Percentiles rank a stretch among this genome's conserved stretches.
Evolutionary conservation across 805 yeast genomes (phyloP).

Genomic region (Jamesozyma rosinii): DNA sequence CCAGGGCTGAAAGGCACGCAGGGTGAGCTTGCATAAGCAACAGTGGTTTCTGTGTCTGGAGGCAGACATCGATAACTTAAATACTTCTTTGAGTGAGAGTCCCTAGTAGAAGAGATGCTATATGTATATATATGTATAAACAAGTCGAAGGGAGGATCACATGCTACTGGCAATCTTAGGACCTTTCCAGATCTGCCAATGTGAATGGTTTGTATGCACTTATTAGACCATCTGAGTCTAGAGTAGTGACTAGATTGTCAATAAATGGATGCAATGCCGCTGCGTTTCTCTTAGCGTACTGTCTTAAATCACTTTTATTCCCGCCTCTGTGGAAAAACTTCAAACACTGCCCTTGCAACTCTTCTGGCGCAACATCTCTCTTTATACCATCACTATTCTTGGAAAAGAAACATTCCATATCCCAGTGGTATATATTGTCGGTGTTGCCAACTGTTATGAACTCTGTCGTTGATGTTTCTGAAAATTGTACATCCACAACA

Average conservation of each 20-base stretch:
- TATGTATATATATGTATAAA: too few species aligned
- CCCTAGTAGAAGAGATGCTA: too few species aligned
- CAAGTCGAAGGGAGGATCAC: too few species aligned
- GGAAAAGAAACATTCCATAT: slow-evolving; percentile 32
- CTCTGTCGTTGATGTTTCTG: slow-evolving; percentile 24
- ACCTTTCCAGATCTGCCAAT: slow-evolving; percentile 2
- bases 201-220: slow-evolving; percentile 23
- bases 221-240: slow-evolving; percentile 22
- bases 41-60: too few species aligned
- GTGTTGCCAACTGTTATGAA: slow-evolving; percentile 27
- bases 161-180: not conserved
- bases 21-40: too few species aligned
- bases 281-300: slow-evolving; percentile 17
- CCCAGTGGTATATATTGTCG: slow-evolving; percentile 31
- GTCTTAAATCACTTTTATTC: slow-evolving; percentile 15
- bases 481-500: slow-evolving; percentile 27
- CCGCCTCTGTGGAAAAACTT: slow-evolving; percentile 27
- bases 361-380: slow-evolving; percentile 29
- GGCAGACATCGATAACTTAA: too few species aligned
- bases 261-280: slow-evolving; percentile 26
- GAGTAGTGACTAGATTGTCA: slow-evolving; percentile 21
- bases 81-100: too few species aligned
- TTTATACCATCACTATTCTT: slow-evolving; percentile 36
- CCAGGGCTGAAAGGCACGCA: too few species aligned
- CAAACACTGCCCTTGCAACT: slow-evolving; percentile 24